phyloP scores from a whole-genome alignment of 768 basidiomycete species.

The Plicaturopsis crispa region DNA sequence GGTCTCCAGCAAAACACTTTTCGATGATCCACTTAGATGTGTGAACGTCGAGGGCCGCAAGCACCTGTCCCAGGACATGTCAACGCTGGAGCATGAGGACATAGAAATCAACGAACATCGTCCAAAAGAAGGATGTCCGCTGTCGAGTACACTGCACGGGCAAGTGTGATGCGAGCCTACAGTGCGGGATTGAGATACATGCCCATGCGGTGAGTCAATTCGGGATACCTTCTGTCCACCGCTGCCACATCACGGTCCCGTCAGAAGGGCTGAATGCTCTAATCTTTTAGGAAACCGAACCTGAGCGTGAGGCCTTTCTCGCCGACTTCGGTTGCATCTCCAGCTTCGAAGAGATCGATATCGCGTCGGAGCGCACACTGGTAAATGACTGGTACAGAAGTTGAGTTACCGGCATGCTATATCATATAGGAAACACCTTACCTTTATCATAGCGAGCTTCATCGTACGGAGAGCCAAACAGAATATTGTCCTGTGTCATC shows the following conservation, averaged over 20 bases:
- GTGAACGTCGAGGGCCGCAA: constrained; percentile 28
- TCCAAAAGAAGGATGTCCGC: constrained; percentile 37
- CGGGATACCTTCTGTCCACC: too few species aligned
- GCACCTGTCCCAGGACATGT: too few species aligned
- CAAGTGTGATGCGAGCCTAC: constrained; percentile 31
- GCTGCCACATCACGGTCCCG: background rate
- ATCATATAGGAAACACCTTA: constrained; percentile 8
- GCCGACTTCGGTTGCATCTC: constrained; percentile 47
- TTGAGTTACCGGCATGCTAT: background rate
- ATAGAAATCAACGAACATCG: constrained; percentile 39
- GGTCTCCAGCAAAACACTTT: constrained; percentile 38
- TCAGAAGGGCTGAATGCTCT: background rate
- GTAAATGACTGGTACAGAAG: constrained; percentile 19
- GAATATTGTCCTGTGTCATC: constrained; percentile 15
- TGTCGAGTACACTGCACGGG: constrained; percentile 28
- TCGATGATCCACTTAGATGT: constrained; percentile 46
- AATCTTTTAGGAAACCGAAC: constrained; percentile 10
- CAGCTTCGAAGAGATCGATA: constrained; percentile 41
- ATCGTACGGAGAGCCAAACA: constrained; percentile 19
- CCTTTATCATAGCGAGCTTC: constrained; percentile 20
- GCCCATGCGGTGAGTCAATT: too few species aligned
- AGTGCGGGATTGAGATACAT: too few species aligned
- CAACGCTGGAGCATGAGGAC: too few species aligned
- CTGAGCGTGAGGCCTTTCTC: constrained; percentile 42
- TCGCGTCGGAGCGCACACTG: constrained; percentile 37